A percentile compares a stretch with the other conserved stretches of the same genome.
Conservation (phyloP, 768 basidiomycete genomes). For the Cubamyces lactineus region DNA sequence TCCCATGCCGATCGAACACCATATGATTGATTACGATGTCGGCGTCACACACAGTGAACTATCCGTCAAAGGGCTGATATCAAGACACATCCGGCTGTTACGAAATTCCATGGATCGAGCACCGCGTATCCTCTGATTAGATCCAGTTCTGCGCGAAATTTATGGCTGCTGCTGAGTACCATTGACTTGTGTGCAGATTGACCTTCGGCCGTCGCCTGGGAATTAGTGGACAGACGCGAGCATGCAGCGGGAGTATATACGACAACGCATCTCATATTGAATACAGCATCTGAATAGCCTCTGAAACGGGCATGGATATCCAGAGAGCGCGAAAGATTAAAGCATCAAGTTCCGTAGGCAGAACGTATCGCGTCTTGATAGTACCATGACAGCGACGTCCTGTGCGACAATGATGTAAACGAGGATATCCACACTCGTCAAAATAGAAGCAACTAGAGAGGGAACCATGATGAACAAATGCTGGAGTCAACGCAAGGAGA, state of each 20-base stretch:
- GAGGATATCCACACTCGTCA: constrained; percentile 17
- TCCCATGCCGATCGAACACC: no score
- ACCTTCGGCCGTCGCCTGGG: no score
- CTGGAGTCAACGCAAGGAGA: constrained; percentile 14
- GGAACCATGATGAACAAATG: constrained; percentile 8
- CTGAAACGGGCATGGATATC: constrained; percentile 17
- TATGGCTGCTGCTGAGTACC: no score
- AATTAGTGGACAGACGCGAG: not conserved
- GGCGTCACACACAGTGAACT: no score
- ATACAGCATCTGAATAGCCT: constrained; percentile 17
- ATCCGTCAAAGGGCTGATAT: no score
- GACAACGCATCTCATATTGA: constrained; percentile 13
- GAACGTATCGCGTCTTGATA: not conserved
- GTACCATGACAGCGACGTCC: not conserved
- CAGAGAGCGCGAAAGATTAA: constrained; percentile 15
- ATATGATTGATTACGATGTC: no score
- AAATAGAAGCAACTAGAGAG: not conserved
- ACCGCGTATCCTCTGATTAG: no score
- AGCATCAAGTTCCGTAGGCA: constrained; percentile 14
- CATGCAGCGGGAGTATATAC: constrained; percentile 9
- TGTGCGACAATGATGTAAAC: constrained; percentile 2
- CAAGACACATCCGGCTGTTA: no score
- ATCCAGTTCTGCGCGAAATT: no score
- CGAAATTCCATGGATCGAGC: no score
- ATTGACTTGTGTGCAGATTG: no score